phyloP scores from a whole-genome alignment of 805 yeast species.

The Brettanomyces bruxellensis region DNA sequence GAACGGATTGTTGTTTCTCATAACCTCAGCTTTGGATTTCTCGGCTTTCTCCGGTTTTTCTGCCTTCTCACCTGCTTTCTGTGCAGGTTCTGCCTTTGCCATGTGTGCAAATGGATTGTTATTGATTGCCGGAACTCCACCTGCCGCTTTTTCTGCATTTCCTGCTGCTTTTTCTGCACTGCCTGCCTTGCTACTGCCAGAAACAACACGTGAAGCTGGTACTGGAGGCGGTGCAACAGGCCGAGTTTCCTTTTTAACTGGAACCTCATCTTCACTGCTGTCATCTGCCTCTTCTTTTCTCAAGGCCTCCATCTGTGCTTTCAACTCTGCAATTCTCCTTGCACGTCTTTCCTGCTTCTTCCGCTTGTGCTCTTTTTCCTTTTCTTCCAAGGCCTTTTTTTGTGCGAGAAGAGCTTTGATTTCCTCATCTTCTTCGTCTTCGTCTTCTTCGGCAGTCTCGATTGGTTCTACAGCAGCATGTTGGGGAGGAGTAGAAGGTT shows the following conservation, averaged over 20 bases:
- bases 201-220: background rate
- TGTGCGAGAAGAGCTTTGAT: constrained; percentile 37
- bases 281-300: constrained; percentile 32
- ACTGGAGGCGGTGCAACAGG: constrained; percentile 1
- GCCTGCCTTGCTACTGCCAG: background rate
- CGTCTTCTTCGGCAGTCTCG: constrained; percentile 9
- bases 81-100: constrained; percentile 8
- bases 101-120: constrained; percentile 44
- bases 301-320: constrained; percentile 49
- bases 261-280: constrained; percentile 3
- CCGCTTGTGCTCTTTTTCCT: constrained; percentile 27
- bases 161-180: background rate
- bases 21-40: constrained; percentile 1
- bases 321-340: constrained; percentile 50
- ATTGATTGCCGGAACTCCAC: constrained; percentile 16
- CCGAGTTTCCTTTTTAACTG: constrained; percentile 4
- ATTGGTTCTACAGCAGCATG: constrained; percentile 6
- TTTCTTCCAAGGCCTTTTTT: constrained; percentile 36
- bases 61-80: background rate
- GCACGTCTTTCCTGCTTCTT: constrained; percentile 56
- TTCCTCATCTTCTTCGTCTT: constrained; percentile 36
- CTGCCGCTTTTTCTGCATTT: background rate
- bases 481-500: constrained; percentile 12
- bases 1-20: constrained; percentile 41
- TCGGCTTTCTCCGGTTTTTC: constrained; percentile 47